Percentiles rank a stretch among this genome's conserved stretches.
These are phyloP conservation scores for Labyrinthula sp. DNA, from an alignment of 352 stramenopile genomes.

Conservation along the genomic window DNA sequence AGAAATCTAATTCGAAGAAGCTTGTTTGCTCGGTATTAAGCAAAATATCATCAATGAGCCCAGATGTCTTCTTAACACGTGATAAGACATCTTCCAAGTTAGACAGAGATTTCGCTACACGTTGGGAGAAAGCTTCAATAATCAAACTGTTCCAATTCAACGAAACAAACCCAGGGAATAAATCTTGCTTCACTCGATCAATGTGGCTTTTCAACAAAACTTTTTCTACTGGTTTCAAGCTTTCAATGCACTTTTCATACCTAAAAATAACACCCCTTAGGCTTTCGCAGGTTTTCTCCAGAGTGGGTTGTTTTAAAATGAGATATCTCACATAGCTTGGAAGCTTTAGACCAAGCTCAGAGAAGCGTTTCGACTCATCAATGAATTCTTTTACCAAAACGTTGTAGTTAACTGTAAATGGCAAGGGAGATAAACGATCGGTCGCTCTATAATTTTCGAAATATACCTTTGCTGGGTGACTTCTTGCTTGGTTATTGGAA, in stretches of 20 bases:
- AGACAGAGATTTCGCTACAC: slow-evolving; percentile 66
- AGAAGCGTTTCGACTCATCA: slow-evolving; percentile 77
- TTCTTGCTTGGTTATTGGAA: not conserved
- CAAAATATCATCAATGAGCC: slow-evolving; percentile 81
- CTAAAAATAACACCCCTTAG: slow-evolving; percentile 65
- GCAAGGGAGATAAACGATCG: too few species aligned
- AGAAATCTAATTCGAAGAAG: slow-evolving; percentile 70
- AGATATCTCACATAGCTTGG: slow-evolving; percentile 78
- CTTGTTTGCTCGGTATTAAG: slow-evolving; percentile 60
- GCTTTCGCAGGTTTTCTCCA: too few species aligned
- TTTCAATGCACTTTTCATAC: slow-evolving; percentile 57
- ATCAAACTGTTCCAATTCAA: slow-evolving; percentile 89
- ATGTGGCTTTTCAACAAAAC: slow-evolving; percentile 63
- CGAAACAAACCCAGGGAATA: slow-evolving; percentile 62
- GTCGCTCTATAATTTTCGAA: too few species aligned
- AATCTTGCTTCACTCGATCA: slow-evolving; percentile 50
- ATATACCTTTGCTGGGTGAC: too few species aligned
- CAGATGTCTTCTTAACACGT: slow-evolving; percentile 77
- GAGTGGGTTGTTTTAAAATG: too few species aligned
- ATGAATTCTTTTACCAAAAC: slow-evolving; percentile 75
- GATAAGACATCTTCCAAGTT: slow-evolving; percentile 71
- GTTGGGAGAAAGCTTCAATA: slow-evolving; percentile 76
- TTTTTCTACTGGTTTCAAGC: slow-evolving; percentile 61
- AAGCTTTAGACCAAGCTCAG: slow-evolving; percentile 76
- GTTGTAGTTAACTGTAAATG: slow-evolving; percentile 76